A percentile compares a stretch with the other conserved stretches of the same genome.
Evolutionary conservation across 768 basidiomycete species (phyloP).

Genomic region (Lyophyllum atratum): DNA sequence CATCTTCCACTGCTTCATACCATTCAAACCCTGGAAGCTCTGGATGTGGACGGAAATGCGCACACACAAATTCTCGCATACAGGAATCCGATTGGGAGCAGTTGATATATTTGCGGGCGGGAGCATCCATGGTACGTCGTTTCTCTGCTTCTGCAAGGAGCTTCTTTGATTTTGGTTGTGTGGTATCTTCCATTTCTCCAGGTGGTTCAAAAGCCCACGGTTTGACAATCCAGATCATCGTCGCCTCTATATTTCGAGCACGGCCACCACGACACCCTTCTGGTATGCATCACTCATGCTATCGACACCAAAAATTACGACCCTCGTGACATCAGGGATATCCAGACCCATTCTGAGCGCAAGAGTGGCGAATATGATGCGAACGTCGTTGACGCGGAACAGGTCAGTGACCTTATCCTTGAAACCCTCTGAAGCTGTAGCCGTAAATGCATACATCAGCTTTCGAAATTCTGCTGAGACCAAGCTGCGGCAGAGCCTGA

Average conservation of each 20-base stretch:
- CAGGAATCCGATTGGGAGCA: not conserved
- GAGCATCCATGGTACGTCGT: constrained; percentile 12
- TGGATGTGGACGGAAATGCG: constrained; percentile 4
- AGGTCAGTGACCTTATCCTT: constrained; percentile 3
- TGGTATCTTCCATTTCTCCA: not conserved
- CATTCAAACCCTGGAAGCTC: not conserved
- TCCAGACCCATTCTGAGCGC: constrained; percentile 15
- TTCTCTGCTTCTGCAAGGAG: constrained; percentile 2
- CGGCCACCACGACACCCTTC: constrained; percentile 9
- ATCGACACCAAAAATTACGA: constrained; percentile 9
- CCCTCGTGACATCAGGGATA: constrained; percentile 8
- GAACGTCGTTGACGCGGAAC: not conserved
- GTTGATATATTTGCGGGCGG: not conserved
- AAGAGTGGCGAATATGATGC: constrained; percentile 8
- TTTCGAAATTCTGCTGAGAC: not conserved
- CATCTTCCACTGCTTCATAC: not conserved
- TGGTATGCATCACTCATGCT: constrained; percentile 5
- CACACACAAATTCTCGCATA: constrained; percentile 2
- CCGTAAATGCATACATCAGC: constrained; percentile 5
- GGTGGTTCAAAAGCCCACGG: constrained; percentile 6
- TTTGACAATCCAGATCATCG: constrained; percentile 15
- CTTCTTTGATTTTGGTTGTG: not conserved
- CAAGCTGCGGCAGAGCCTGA: not conserved
- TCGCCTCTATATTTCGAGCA: not conserved
- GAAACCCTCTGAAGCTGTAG: constrained; percentile 11